Base-by-base conservation (phyloP, 148 eudicot genomes). In the Rhododendron ovatum region DNA sequence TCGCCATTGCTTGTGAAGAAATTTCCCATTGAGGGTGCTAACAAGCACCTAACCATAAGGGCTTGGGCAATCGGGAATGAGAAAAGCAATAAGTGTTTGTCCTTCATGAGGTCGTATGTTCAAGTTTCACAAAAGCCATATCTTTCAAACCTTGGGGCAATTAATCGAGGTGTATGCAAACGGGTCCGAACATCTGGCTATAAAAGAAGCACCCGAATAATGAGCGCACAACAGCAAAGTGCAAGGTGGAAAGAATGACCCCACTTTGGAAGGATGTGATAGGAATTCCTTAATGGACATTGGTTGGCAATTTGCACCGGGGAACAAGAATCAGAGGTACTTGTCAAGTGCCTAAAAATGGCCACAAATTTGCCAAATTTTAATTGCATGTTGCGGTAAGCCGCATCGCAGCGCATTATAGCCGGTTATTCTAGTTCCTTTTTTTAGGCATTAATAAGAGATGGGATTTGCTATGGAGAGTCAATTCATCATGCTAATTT, bases 351-450 rank as follows among this genome's bases (percentile, higher is more conserved):
- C n/a, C 51, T 26, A 77, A 17, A 59, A 81, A 57, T 28, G 69
- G 26, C 15, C 22, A 61, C 22, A 39, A 39, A 76, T 35, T 45
- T 11, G 3, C 69, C 30, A 55, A 55, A 55, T 20, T 61, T 24
- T 22, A 45, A 51, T 57, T 86, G 63, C 79, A 82, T 57, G 77
- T 35, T 83, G 65, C 43, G 83, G 43, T 48, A 43, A 43, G 88
- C 82, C 37, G 85, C 85, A 43, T 73, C 85, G 5, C 73, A 48
- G 33, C 50, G 53, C 85, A 82, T 51, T 50, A 55, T 24, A 76
- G 65, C 26, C 51, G 33, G 51, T 86, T 86, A 86, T 35, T 82
- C 80, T 59, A 48, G 51, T 20, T 1, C 2, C 26, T 74, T 2
- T 5, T 75, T 47, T 67, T 9, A 17, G 63, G 48, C 35, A 41